Percentiles rank a stretch among this genome's conserved stretches.
Evolutionary conservation across 1,284 basidiomycete genomes (phyloP).

Genomic region (Sporisorium sorghi): DNA sequence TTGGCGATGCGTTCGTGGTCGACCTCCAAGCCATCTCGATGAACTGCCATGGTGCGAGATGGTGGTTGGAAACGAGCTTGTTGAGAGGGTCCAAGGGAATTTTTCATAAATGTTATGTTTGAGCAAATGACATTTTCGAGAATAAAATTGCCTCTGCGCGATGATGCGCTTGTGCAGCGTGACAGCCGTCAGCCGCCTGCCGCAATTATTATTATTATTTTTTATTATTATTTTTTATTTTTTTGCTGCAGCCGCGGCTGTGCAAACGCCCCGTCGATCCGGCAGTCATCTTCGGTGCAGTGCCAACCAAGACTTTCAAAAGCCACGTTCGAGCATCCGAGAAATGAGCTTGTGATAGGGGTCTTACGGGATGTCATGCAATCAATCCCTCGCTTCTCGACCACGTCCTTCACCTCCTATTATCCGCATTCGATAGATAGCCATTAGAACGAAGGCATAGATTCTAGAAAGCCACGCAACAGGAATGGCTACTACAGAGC

Average conservation of each 20-base stretch:
- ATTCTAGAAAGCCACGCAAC: not conserved
- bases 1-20: constrained; percentile 36
- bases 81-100: not conserved
- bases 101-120: not conserved
- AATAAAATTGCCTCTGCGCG: constrained; percentile 5
- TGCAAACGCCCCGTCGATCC: constrained; percentile 10
- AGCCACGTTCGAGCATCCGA: no score
- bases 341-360: not conserved
- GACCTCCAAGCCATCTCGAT: not conserved
- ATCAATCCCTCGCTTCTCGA: no score
- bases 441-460: not conserved
- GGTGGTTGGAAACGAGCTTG: not conserved
- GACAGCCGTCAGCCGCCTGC: not conserved
- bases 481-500: constrained; percentile 13
- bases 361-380: no score
- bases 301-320: constrained; percentile 13
- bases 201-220: no score
- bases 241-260: no score
- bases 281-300: not conserved
- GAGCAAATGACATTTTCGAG: not conserved
- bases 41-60: not conserved
- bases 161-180: constrained; percentile 14
- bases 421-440: not conserved
- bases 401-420: not conserved
- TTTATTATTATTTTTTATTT: no score